A percentile compares a stretch with the other conserved stretches of the same genome.
phyloP scores from a whole-genome alignment of 495 filamentous ascomycete genomes.

The Penicillium pancosmium region DNA sequence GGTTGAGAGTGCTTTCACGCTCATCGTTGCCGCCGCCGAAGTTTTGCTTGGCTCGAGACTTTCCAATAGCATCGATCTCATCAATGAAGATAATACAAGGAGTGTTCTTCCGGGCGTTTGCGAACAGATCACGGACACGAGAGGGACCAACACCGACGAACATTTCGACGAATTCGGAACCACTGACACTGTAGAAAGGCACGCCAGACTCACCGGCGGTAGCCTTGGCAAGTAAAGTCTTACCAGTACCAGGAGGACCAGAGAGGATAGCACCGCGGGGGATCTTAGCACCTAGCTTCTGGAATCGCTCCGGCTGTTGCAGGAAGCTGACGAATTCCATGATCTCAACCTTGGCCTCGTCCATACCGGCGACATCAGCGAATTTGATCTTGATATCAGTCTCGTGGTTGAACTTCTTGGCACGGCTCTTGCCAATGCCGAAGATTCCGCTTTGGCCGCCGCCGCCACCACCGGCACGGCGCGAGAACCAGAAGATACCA shows the following conservation, averaged over 20 bases:
- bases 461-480: conserved; percentile 63
- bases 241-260: conserved; percentile 96
- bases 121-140: conserved; percentile 91
- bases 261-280: conserved; percentile 95
- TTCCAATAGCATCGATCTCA: conserved; percentile 97
- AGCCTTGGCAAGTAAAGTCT: conserved; percentile 94
- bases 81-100: conserved; percentile 99
- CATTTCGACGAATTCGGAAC: conserved; percentile 99
- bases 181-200: conserved; percentile 97
- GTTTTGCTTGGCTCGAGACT: conserved; percentile 75
- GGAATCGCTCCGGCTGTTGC: conserved; percentile 84
- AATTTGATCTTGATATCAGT: conserved; percentile 95
- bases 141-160: conserved; percentile 98
- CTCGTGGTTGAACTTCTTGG: conserved; percentile 97
- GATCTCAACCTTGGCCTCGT: conserved; percentile 96
- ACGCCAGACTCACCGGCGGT: conserved; percentile 97
- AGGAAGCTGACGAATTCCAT: conserved; percentile 99
- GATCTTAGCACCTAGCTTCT: conserved; percentile 95
- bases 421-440: conserved; percentile 91
- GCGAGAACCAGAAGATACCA: conserved; percentile 70
- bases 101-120: conserved; percentile 90
- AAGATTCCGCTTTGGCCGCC: conserved; percentile 83
- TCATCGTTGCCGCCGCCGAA: conserved; percentile 93
- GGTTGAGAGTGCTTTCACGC: conserved; percentile 93
- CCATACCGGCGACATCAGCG: conserved; percentile 96